These are phyloP conservation scores for Penicillium cataractarum DNA, from an alignment of 495 filamentous ascomycete genomes.

Conservation along the genomic window DNA sequence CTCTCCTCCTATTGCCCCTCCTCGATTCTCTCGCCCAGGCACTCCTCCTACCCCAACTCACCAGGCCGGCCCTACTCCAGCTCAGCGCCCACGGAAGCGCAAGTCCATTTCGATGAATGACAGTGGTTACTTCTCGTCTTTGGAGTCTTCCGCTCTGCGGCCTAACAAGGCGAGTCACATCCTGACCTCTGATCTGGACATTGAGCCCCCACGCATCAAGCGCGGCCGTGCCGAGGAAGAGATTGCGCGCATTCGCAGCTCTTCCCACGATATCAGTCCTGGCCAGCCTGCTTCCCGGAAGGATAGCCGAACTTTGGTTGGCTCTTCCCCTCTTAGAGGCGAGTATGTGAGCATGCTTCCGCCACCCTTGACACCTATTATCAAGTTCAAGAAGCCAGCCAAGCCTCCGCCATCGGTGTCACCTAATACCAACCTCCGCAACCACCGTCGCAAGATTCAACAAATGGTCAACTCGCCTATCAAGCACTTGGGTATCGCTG, in stretches of 20 bases:
- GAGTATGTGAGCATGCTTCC: slow-evolving; percentile 64
- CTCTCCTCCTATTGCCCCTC: slow-evolving; percentile 81
- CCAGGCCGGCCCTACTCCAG: slow-evolving; percentile 50
- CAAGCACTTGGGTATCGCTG: slow-evolving; percentile 66
- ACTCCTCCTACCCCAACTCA: slow-evolving; percentile 75
- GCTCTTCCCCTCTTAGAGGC: slow-evolving; percentile 63
- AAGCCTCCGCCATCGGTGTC: slow-evolving; percentile 87
- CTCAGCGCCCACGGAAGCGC: slow-evolving; percentile 65
- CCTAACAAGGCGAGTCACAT: slow-evolving; percentile 63
- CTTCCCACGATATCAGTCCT: slow-evolving; percentile 86
- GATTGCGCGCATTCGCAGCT: slow-evolving; percentile 90
- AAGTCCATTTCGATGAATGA: slow-evolving; percentile 83
- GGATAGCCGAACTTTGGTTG: slow-evolving; percentile 45
- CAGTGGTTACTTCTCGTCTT: slow-evolving; percentile 94
- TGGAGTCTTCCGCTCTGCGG: slow-evolving; percentile 91
- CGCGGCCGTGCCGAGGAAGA: slow-evolving; percentile 92
- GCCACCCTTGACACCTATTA: slow-evolving; percentile 82
- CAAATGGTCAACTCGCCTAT: slow-evolving; percentile 88
- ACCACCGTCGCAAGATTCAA: slow-evolving; percentile 84
- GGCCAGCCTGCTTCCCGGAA: slow-evolving; percentile 59
- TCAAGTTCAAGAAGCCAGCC: slow-evolving; percentile 80
- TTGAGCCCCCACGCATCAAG: slow-evolving; percentile 77
- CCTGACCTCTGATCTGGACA: slow-evolving; percentile 69
- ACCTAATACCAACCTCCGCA: slow-evolving; percentile 90
- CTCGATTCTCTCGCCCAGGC: slow-evolving; percentile 62